Conservation (phyloP, 306 rosid species). For the Canavalia gladiata region DNA sequence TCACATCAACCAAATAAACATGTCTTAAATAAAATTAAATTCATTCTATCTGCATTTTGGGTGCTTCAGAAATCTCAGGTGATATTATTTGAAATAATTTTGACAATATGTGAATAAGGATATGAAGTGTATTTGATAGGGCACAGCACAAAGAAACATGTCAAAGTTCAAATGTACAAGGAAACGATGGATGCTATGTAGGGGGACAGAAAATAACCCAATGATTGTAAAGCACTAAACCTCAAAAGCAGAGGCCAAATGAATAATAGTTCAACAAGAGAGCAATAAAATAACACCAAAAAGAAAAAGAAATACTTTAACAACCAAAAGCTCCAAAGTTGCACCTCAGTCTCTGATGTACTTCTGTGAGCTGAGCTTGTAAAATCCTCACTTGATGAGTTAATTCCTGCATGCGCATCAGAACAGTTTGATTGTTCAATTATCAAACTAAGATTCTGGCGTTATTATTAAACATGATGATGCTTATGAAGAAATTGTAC, state of each 20-base stretch:
- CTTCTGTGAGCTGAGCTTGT: conserved; percentile 65
- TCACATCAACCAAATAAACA: background rate
- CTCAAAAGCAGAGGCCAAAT: conserved; percentile 18
- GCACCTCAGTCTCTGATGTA: conserved; percentile 88
- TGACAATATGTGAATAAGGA: background rate
- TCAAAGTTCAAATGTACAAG: background rate
- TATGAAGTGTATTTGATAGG: background rate
- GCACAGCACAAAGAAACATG: background rate
- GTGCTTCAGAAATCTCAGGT: background rate
- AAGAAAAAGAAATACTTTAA: conserved; percentile 70
- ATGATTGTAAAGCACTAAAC: conserved; percentile 13
- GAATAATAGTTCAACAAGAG: conserved; percentile 39
- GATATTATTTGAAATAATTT: background rate
- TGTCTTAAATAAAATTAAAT: background rate
- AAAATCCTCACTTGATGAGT: conserved; percentile 56
- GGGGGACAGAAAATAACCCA: conserved; percentile 3
- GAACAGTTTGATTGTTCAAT: conserved; percentile 37
- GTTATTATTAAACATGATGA: conserved; percentile 28
- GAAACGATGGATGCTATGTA: background rate
- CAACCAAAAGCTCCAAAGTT: conserved; percentile 72
- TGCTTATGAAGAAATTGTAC: conserved; percentile 53
- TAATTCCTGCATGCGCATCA: conserved; percentile 64
- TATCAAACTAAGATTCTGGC: conserved; percentile 44
- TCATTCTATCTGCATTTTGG: background rate
- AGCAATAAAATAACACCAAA: conserved; percentile 49